Percentiles rank a stretch among this genome's conserved stretches.
Evolutionary conservation across 345 rosid species (phyloP).

Genomic region (Odontarrhena argentea): DNA sequence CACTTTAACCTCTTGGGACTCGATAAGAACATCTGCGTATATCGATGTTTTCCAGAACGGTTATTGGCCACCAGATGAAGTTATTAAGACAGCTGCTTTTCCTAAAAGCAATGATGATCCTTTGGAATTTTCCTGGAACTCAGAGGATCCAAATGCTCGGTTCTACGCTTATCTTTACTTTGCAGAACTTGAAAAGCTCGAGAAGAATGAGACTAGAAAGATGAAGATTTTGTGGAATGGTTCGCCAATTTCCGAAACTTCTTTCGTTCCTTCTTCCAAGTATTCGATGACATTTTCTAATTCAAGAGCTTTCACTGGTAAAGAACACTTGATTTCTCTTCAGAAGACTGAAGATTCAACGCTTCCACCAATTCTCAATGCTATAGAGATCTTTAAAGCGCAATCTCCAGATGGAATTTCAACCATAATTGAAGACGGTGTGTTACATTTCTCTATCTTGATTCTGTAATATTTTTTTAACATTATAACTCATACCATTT

Average conservation of each 20-base stretch:
- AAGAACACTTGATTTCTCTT: conserved; percentile 40
- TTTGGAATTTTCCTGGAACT: conserved; percentile 35
- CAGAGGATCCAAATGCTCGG: conserved; percentile 27
- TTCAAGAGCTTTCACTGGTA: conserved; percentile 33
- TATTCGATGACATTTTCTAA: conserved; percentile 29
- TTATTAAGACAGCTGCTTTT: conserved; percentile 44
- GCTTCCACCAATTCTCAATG: conserved; percentile 47
- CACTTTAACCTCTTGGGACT: conserved; percentile 36
- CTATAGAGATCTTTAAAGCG: conserved; percentile 36
- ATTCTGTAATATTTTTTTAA: background rate
- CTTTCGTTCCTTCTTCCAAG: conserved; percentile 32
- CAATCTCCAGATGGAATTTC: conserved; percentile 8
- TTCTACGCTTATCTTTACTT: conserved; percentile 44
- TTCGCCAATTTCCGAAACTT: conserved; percentile 29
- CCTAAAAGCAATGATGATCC: conserved; percentile 24
- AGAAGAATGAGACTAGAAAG: conserved; percentile 36
- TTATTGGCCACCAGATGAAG: conserved; percentile 44
- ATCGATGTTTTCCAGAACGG: conserved; percentile 41
- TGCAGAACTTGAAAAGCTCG: conserved; percentile 29
- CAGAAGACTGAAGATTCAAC: conserved; percentile 32
- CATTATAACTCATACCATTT: too few relatives aligned
- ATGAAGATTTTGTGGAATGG: conserved; percentile 43
- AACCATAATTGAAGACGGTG: conserved; percentile 35
- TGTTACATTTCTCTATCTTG: conserved; percentile 2
- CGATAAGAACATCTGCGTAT: conserved; percentile 21